A percentile compares a stretch with the other conserved stretches of the same genome.
Evolutionary conservation across 306 rosid genomes (phyloP).

Genomic region (Fagus sylvatica): DNA sequence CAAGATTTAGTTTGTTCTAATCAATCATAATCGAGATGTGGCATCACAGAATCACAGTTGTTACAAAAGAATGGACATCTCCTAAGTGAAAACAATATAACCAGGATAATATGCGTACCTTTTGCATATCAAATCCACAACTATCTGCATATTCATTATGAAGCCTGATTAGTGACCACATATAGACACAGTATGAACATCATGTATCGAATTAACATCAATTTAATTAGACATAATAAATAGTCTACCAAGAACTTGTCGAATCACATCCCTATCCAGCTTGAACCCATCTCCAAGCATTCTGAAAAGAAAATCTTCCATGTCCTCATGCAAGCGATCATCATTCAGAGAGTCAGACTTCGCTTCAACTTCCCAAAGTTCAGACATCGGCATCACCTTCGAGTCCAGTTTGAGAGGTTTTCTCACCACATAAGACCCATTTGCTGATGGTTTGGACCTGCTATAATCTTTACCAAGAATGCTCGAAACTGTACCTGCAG

Average conservation of each 20-base stretch:
- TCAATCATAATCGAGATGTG: background rate
- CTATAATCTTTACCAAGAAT: conserved; percentile 55
- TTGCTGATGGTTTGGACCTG: conserved; percentile 32
- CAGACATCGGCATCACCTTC: conserved; percentile 45
- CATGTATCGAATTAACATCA: background rate
- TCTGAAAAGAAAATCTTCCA: conserved; percentile 63
- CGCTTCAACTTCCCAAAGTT: conserved; percentile 41
- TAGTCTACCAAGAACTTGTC: conserved; percentile 70
- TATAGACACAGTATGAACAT: background rate
- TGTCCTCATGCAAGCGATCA: conserved; percentile 26
- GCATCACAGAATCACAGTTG: background rate
- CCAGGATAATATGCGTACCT: conserved; percentile 48
- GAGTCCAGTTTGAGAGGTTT: conserved; percentile 61
- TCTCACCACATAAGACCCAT: conserved; percentile 27
- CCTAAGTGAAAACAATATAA: conserved; percentile 11
- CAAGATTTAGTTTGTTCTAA: background rate
- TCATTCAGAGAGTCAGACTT: conserved; percentile 28
- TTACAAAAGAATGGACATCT: conserved; percentile 2
- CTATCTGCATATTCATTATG: conserved; percentile 57
- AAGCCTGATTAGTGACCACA: conserved; percentile 31
- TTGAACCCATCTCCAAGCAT: conserved; percentile 85
- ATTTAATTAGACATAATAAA: background rate
- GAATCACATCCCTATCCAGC: conserved; percentile 63
- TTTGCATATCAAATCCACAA: conserved; percentile 75
- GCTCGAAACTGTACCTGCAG: conserved; percentile 67